Evolutionary conservation across 495 filamentous ascomycete genomes (phyloP).

Genomic region (Saxophila tyrrhenica): DNA sequence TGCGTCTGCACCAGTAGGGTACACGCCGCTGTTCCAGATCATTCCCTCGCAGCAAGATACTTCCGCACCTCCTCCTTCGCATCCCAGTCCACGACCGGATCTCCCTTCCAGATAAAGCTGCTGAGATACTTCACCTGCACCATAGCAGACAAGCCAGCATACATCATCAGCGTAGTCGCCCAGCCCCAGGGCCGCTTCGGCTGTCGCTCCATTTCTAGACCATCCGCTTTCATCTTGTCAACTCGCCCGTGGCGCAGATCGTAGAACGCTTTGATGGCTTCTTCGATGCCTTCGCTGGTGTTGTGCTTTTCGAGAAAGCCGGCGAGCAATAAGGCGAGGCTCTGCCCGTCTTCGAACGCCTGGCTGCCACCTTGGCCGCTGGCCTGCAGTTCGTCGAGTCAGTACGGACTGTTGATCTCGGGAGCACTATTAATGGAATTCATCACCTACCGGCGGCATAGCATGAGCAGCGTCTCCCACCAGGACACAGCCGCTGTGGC

Average conservation of each 20-base stretch:
- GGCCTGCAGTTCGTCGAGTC: too few relatives aligned
- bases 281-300: neutral
- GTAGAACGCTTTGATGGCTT: neutral
- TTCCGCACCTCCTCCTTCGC: neutral
- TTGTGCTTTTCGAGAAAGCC: neutral
- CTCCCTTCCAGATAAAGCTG: neutral
- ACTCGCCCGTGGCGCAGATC: neutral
- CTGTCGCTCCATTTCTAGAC: neutral
- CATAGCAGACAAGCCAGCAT: neutral
- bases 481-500: too few relatives aligned
- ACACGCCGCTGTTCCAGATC: too few relatives aligned
- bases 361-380: conserved; percentile 24
- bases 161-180: neutral
- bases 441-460: too few relatives aligned
- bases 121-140: neutral
- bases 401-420: too few relatives aligned
- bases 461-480: too few relatives aligned
- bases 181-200: neutral
- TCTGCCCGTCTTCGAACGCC: conserved; percentile 22
- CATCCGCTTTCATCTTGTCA: neutral
- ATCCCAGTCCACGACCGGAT: neutral
- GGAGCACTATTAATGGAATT: too few relatives aligned
- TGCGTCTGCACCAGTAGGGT: too few relatives aligned
- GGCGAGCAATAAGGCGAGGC: conserved; percentile 15
- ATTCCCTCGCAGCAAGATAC: too few relatives aligned